A percentile compares a stretch with the other conserved stretches of the same genome.
Conservation (phyloP, 495 filamentous ascomycete species). For the Neurospora cerealis region DNA sequence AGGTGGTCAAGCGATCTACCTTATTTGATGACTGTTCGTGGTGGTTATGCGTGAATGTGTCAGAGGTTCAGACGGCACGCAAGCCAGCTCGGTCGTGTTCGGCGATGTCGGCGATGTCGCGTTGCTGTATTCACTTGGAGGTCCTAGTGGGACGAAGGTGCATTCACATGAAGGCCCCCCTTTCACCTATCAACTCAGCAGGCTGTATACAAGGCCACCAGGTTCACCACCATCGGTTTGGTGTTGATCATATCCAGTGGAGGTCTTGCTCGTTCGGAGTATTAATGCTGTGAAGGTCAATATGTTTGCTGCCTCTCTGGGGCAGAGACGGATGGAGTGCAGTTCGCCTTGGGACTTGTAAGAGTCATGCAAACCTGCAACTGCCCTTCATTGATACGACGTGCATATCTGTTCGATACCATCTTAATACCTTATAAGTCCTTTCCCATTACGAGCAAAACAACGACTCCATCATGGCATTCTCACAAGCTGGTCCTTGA, state of each 20-base stretch:
- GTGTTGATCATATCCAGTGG: not conserved
- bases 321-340: not conserved
- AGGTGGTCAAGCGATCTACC: not conserved
- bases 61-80: not conserved
- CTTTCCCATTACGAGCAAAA: not conserved
- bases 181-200: not conserved
- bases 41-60: not conserved
- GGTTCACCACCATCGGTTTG: not conserved
- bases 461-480: not conserved
- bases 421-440: not conserved
- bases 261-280: not conserved
- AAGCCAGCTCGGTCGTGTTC: not conserved
- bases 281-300: not conserved
- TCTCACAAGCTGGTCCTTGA: not conserved
- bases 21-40: not conserved
- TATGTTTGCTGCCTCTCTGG: not conserved
- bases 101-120: not conserved
- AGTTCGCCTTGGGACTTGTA: not conserved
- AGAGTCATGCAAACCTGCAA: not conserved
- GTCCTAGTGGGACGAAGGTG: not conserved
- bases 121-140: not conserved
- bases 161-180: not conserved
- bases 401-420: not conserved
- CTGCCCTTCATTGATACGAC: not conserved
- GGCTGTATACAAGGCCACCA: not conserved